phyloP scores from a whole-genome alignment of 345 rosid genomes.

The Schrenkiella parvula region DNA sequence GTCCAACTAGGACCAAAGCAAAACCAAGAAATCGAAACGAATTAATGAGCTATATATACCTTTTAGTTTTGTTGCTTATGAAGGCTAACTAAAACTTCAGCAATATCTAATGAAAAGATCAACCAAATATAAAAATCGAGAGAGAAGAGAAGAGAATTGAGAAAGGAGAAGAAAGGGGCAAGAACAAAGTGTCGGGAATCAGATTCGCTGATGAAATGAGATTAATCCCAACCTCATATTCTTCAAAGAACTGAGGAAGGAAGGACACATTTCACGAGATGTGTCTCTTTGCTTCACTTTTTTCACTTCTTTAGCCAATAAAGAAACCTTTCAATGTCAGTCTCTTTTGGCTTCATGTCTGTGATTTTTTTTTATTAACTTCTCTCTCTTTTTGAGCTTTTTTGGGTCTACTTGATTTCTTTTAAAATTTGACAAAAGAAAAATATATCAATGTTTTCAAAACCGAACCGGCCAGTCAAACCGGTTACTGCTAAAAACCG shows the following conservation, averaged over 20 bases:
- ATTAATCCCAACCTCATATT: conserved; percentile 29
- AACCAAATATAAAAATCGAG: background rate
- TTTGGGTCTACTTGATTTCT: too few species aligned
- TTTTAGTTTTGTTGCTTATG: background rate
- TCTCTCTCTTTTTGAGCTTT: background rate
- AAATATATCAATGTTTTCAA: too few species aligned
- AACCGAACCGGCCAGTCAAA: too few species aligned
- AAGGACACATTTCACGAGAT: conserved; percentile 5
- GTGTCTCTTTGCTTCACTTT: conserved; percentile 17
- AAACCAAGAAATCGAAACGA: background rate
- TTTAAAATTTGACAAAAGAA: too few species aligned
- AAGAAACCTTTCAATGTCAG: background rate
- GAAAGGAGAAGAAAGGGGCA: conserved; percentile 23
- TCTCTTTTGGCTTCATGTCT: background rate
- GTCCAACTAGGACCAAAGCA: background rate
- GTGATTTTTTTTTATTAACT: background rate
- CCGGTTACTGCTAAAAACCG: too few species aligned
- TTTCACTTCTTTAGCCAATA: background rate
- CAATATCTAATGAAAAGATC: background rate
- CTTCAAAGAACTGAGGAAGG: conserved; percentile 2
- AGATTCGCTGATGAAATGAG: conserved; percentile 31
- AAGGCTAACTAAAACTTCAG: background rate
- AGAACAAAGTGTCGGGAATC: conserved; percentile 30
- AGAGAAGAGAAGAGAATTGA: background rate
- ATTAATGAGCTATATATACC: conserved; percentile 12